Evolutionary conservation across 805 yeast genomes (phyloP), one percentile per base, ranked within the genome.

Genomic region (Priceomyces haplophilus): DNA sequence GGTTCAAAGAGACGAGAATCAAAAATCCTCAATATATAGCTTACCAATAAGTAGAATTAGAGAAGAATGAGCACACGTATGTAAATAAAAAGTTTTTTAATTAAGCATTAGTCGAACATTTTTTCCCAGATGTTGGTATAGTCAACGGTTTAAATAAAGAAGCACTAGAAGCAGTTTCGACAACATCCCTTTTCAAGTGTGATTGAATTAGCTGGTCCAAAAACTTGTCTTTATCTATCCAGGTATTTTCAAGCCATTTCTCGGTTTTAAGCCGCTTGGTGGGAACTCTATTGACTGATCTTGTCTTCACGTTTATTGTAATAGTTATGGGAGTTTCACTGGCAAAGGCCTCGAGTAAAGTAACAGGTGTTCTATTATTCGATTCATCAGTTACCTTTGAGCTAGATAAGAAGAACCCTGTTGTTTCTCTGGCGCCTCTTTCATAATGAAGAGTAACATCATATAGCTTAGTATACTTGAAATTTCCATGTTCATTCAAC

Each of bases 1-100:
- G 47, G 82, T 93, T 12, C 78, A 78, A 50, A 75, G 99, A 58
- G 88, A 89, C 61, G 85, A 83, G 44, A 74, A 85, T 43, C 93
- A 89, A 54, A 82, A 82, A 48, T 87, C 97, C 2, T 78, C 80
- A 41, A 91, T 93, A 38, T 80, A 59, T 41, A 65, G 73, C 44
- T 55, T 69, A 43, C 75, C 75, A 2, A 69, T 71, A 17, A 63
- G 60, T 42, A 58, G 61, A 38, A 68, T 69, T 42, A 69, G 64
- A 39, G 69, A 61, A 23, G 62, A 54, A 34, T 62, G 43, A 19
- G 35, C 35, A 19, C 12, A 7, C 16, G 30, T 25, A 27, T 27
- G 27, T 11, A 24, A 8, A 24, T 11, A 24, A 8, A 24, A 8
- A 24, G 15, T 12, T n/a, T 19, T 31, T 20, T 19, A 17, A 25